Percentiles rank a stretch among this genome's conserved stretches.
Evolutionary conservation across 306 rosid species (phyloP).

Genomic region (Prunus mira): DNA sequence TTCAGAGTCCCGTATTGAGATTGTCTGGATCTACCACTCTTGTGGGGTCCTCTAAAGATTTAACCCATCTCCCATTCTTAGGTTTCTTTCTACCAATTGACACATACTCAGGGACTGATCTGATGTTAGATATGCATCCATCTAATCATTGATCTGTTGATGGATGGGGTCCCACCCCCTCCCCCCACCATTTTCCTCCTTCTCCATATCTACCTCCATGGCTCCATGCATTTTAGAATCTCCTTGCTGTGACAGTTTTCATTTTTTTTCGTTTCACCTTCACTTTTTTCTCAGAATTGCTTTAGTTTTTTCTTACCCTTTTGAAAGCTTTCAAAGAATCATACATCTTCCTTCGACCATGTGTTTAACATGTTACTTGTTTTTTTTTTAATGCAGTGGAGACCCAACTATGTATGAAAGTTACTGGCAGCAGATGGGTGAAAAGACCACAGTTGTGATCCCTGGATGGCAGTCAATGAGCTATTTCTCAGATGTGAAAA

Average conservation of each 20-base stretch:
- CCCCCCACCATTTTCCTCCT: neutral
- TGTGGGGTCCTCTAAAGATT: slow-evolving; percentile 31
- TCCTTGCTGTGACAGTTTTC: neutral
- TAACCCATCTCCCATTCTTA: slow-evolving; percentile 6
- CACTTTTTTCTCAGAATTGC: neutral
- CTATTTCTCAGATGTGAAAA: slow-evolving; percentile 60
- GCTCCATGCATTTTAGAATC: slow-evolving; percentile 33
- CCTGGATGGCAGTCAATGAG: slow-evolving; percentile 84
- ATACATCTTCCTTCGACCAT: neutral
- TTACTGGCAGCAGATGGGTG: slow-evolving; percentile 67
- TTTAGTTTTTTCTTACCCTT: neutral
- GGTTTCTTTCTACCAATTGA: neutral
- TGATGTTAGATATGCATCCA: slow-evolving; percentile 19
- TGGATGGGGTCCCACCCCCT: slow-evolving; percentile 6
- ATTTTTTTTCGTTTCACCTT: neutral
- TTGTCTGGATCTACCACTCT: slow-evolving; percentile 31
- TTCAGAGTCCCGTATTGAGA: slow-evolving; percentile 7
- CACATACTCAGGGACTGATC: slow-evolving; percentile 20
- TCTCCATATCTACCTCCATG: slow-evolving; percentile 29
- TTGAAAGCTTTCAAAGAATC: neutral
- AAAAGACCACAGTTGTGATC: slow-evolving; percentile 52
- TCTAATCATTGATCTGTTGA: slow-evolving; percentile 30
- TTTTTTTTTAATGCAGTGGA: slow-evolving; percentile 52
- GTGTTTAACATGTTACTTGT: neutral
- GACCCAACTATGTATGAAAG: slow-evolving; percentile 79